Conservation (phyloP, 176 grass and related monocot genomes). For the Tillandsia leiboldiana region DNA sequence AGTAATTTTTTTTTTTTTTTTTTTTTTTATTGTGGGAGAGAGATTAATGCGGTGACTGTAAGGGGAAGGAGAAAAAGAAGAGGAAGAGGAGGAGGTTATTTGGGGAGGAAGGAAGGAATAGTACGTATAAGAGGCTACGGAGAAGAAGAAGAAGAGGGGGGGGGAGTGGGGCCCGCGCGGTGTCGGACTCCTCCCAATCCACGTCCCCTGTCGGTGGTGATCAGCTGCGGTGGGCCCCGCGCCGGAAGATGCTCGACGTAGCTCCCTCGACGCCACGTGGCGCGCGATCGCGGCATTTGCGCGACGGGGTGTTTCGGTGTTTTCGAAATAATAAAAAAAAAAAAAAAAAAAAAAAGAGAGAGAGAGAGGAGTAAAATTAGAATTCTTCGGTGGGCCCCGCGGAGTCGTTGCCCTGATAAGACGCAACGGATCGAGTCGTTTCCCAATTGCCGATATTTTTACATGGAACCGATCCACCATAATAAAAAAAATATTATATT, state of each 20-base stretch:
- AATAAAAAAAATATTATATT: too few relatives aligned
- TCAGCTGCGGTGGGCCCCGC: not conserved
- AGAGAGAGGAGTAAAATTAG: too few relatives aligned
- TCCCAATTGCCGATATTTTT: too few relatives aligned
- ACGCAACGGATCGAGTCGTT: not conserved
- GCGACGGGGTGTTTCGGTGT: not conserved
- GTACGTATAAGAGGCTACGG: too few relatives aligned
- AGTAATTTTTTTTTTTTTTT: too few relatives aligned
- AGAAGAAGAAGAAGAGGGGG: too few relatives aligned
- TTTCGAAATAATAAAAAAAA: not conserved
- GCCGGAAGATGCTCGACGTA: not conserved
- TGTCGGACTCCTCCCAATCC: not conserved
- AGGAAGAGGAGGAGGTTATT: not conserved
- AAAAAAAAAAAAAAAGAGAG: not conserved
- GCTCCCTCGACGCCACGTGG: not conserved
- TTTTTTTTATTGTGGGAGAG: not conserved
- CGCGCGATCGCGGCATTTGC: not conserved
- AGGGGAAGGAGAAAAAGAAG: not conserved
- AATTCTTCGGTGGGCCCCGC: too few relatives aligned
- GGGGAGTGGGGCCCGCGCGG: not conserved
- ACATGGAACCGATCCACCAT: too few relatives aligned
- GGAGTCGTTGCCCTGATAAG: not conserved
- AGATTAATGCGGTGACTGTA: not conserved
- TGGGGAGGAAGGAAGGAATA: not conserved
- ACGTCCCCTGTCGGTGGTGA: not conserved